Conservation (phyloP, 495 filamentous ascomycete species). For the Saxophila tyrrhenica region DNA sequence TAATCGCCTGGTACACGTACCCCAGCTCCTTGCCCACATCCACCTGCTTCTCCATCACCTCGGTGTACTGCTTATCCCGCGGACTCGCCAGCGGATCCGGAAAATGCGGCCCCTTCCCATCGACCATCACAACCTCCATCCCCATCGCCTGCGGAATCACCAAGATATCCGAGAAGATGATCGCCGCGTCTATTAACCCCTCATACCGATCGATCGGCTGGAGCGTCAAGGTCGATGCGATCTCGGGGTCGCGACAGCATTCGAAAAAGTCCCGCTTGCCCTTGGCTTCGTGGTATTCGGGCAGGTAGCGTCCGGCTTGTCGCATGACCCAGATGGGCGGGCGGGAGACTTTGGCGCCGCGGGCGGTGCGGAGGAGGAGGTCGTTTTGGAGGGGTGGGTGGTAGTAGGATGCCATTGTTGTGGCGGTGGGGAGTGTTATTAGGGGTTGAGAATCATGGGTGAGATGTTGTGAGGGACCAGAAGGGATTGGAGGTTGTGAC, state of each 20-base stretch:
- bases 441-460: too few species aligned
- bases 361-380: constrained; percentile 70
- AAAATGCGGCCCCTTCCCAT: constrained; percentile 91
- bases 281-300: constrained; percentile 94
- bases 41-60: constrained; percentile 63
- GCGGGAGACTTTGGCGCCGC: constrained; percentile 81
- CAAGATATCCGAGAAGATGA: constrained; percentile 97
- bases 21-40: constrained; percentile 73
- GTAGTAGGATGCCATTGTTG: constrained; percentile 1
- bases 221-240: constrained; percentile 80
- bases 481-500: too few species aligned
- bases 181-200: constrained; percentile 87
- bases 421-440: not conserved
- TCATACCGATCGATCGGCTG: constrained; percentile 87
- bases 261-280: constrained; percentile 85
- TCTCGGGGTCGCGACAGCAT: constrained; percentile 85
- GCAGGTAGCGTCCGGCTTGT: constrained; percentile 95
- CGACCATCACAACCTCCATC: constrained; percentile 93
- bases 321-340: constrained; percentile 98
- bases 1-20: constrained; percentile 94
- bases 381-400: constrained; percentile 85
- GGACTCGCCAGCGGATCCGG: constrained; percentile 70
- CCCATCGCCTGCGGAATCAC: constrained; percentile 97
- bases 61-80: constrained; percentile 65
- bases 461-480: too few species aligned